Evolutionary conservation across 1,139 yeast species (phyloP), one percentile per base, ranked within the genome.

Genomic region (Magnusiomyces fungicola): DNA sequence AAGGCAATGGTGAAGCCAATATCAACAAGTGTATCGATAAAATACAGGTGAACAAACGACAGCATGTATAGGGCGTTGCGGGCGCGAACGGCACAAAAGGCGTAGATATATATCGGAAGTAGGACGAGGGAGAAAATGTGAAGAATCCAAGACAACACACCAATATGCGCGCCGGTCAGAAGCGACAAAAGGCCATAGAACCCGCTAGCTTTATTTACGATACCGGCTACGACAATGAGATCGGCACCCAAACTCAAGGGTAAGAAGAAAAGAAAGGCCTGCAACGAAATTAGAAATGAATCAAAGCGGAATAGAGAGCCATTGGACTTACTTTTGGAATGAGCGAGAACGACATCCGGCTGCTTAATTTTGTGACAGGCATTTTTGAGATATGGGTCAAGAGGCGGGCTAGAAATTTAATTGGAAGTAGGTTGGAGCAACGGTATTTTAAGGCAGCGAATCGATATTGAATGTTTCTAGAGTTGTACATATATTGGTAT

Each of bases 211-310:
- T 90, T 90, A 70, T 92, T 90, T 58, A 90, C 74, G 44, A 89
- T 78, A 22, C 94, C 83, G 36, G 85, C 72, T 1, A 88, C 84
- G n/a, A 89, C 71, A 23, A 86, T 78, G 12, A 88, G 65, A 65
- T 92, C 97, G 23, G 89, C 95, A 9, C 97, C 97, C 34, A 86
- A 75, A 62, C 83, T 87, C 40, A 92, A 75, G 3, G 97, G 97
- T 23, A 88, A 67, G 41, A 75, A 58, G 22, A 80, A 79, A 32
- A 82, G 61, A 62, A 84, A 83, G 43, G 63, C 58, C 53, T 51
- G 21, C 14, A 12, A 22, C n/a, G n/a, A 43, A 39, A 14, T 43
- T 32, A 4, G 12, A 19, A 23, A 43, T 12, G 38, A 25, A 24
- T 18, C 14, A 18, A 37, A 7, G 7, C 7, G 9, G 10, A 18